Percentiles rank a stretch among this genome's conserved stretches.
These are phyloP conservation scores for Pyrenula aspistea DNA, from an alignment of 495 filamentous ascomycete species.

Conservation along the genomic window DNA sequence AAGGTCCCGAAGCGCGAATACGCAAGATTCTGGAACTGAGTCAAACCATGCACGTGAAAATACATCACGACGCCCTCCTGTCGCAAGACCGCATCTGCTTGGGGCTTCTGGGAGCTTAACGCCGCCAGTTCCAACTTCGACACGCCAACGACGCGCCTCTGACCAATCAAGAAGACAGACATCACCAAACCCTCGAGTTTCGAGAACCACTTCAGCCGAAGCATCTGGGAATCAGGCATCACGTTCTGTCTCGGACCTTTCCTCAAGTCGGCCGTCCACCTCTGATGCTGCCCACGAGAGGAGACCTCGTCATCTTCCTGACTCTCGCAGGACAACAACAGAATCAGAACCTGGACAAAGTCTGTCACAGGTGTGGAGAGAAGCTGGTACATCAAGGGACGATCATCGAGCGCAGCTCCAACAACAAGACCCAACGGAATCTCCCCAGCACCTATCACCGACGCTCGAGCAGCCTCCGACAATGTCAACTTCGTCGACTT, in stretches of 20 bases:
- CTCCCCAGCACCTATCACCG: conserved; percentile 1
- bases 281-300: conserved; percentile 8
- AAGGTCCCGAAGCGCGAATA: conserved; percentile 24
- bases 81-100: conserved; percentile 44
- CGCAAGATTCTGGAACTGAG: conserved; percentile 3
- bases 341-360: conserved; percentile 21
- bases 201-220: conserved; percentile 16
- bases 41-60: conserved; percentile 7
- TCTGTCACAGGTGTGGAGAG: conserved; percentile 19
- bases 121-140: conserved; percentile 6
- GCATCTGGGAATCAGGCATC: conserved; percentile 28
- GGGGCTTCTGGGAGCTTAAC: conserved; percentile 3
- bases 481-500: neutral
- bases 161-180: conserved; percentile 17
- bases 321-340: conserved; percentile 14
- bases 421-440: neutral
- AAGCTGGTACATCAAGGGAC: conserved; percentile 12
- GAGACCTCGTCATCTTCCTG: neutral
- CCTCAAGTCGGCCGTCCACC: conserved; percentile 22
- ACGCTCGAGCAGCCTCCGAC: conserved; percentile 1
- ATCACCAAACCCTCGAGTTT: conserved; percentile 10
- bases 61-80: conserved; percentile 31
- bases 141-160: conserved; percentile 26
- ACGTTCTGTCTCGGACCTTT: conserved; percentile 49
- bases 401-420: neutral